phyloP scores from a whole-genome alignment of 2,329 filamentous ascomycete species.

The Claviceps arundinis region DNA sequence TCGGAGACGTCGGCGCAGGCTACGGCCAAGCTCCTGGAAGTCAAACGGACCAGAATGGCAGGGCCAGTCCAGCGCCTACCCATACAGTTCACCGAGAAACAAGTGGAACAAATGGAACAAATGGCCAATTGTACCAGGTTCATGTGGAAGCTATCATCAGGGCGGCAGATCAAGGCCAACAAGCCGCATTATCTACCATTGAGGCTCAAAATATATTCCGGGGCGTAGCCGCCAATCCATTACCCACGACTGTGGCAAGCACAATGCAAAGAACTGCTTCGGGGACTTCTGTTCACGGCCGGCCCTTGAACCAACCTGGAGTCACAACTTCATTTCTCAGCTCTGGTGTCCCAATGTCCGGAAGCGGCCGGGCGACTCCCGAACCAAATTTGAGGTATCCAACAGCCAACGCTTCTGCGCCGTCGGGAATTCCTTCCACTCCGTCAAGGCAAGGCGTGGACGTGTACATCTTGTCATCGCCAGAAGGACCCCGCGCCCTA shows the following conservation, averaged over 20 bases:
- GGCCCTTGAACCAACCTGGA: conserved; percentile 23
- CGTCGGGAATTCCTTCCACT: conserved; percentile 5
- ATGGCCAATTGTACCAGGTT: conserved; percentile 22
- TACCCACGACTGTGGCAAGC: conserved; percentile 32
- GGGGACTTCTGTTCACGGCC: conserved; percentile 27
- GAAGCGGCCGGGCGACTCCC: conserved; percentile 35
- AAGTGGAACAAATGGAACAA: conserved; percentile 19
- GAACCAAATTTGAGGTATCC: conserved; percentile 24
- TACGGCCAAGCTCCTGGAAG: conserved; percentile 9
- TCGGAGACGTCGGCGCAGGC: conserved; percentile 19
- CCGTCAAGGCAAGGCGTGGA: conserved; percentile 25
- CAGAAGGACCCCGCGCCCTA: conserved; percentile 43
- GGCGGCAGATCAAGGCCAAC: conserved; percentile 7
- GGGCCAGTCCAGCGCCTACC: conserved; percentile 12
- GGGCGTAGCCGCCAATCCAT: conserved; percentile 30
- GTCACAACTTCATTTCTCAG: conserved; percentile 28
- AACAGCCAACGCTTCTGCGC: conserved; percentile 14
- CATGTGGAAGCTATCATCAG: conserved; percentile 23
- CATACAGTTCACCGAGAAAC: conserved; percentile 21
- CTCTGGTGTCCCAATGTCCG: conserved; percentile 22
- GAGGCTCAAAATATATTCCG: conserved; percentile 35
- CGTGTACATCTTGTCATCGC: conserved; percentile 49
- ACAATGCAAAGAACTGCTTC: conserved; percentile 40
- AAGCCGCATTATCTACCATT: conserved; percentile 23
- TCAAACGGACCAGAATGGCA: conserved; percentile 12